These are phyloP conservation scores for Phialophora expanda DNA, from an alignment of 2,329 filamentous ascomycete genomes.

Conservation along the genomic window DNA sequence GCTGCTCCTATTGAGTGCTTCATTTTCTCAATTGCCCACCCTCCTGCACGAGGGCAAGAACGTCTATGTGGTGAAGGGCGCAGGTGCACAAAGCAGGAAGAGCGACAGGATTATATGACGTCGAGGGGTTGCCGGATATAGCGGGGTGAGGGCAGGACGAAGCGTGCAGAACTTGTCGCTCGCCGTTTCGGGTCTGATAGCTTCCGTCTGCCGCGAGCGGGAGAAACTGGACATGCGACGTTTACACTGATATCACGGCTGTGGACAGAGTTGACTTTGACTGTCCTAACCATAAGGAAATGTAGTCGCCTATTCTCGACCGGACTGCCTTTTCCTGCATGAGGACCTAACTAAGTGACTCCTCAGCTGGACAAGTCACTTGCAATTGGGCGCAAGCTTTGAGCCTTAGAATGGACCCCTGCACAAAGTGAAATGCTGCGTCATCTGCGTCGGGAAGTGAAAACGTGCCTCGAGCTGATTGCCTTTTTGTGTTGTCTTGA, in stretches of 20 bases:
- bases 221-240: neutral
- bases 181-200: neutral
- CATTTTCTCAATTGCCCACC: constrained; percentile 30
- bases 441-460: constrained; percentile 2
- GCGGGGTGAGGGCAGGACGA: constrained; percentile 9
- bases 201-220: neutral
- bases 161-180: neutral
- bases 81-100: constrained; percentile 9
- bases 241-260: neutral
- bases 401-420: neutral
- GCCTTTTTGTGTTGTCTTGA: neutral
- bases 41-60: constrained; percentile 18
- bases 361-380: constrained; percentile 5
- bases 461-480: constrained; percentile 3
- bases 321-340: neutral
- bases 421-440: constrained; percentile 10
- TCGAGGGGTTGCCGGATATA: constrained; percentile 21
- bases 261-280: neutral
- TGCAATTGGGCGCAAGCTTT: constrained; percentile 5
- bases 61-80: constrained; percentile 2
- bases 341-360: constrained; percentile 6
- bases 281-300: constrained; percentile 2
- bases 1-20: constrained; percentile 38
- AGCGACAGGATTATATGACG: constrained; percentile 25
- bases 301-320: neutral